Conservation (phyloP, 768 basidiomycete species). For the Candolleomyces eurysporus region DNA sequence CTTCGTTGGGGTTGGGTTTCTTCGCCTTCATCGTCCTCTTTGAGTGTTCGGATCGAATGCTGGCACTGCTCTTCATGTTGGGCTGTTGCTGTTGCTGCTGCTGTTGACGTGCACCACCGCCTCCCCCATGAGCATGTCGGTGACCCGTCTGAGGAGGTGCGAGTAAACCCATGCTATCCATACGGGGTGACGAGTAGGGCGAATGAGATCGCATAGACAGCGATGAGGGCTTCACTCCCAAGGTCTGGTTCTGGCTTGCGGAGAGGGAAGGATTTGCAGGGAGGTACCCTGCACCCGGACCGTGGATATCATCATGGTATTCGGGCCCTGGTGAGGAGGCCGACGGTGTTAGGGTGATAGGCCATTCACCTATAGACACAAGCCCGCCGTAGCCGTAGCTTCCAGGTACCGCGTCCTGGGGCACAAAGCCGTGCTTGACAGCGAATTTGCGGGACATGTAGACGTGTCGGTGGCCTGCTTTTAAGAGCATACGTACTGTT, state of each 20-base stretch:
- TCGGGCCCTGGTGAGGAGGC: slow-evolving; percentile 23
- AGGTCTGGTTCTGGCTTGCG: too few relatives aligned
- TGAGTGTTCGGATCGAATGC: not conserved
- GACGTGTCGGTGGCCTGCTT: slow-evolving; percentile 87
- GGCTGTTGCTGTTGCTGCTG: not conserved
- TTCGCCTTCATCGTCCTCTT: not conserved
- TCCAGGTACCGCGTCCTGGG: slow-evolving; percentile 82
- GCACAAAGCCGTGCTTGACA: slow-evolving; percentile 81
- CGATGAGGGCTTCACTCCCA: too few relatives aligned
- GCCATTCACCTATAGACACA: slow-evolving; percentile 83
- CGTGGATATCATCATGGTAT: too few relatives aligned
- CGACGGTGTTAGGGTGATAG: slow-evolving; percentile 66
- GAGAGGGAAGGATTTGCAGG: too few relatives aligned
- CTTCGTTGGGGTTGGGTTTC: not conserved
- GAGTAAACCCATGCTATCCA: not conserved
- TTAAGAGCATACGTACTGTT: slow-evolving; percentile 89
- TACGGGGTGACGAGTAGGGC: slow-evolving; percentile 13
- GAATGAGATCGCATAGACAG: slow-evolving; percentile 4
- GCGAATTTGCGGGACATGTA: slow-evolving; percentile 97
- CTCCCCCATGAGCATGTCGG: too few relatives aligned
- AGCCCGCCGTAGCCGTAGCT: slow-evolving; percentile 92
- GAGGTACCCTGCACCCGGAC: too few relatives aligned
- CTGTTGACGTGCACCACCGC: too few relatives aligned
- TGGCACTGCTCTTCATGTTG: not conserved
- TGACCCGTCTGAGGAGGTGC: too few relatives aligned